Conservation (phyloP, 1,284 basidiomycete genomes). For the Wolfiporia cocos region DNA sequence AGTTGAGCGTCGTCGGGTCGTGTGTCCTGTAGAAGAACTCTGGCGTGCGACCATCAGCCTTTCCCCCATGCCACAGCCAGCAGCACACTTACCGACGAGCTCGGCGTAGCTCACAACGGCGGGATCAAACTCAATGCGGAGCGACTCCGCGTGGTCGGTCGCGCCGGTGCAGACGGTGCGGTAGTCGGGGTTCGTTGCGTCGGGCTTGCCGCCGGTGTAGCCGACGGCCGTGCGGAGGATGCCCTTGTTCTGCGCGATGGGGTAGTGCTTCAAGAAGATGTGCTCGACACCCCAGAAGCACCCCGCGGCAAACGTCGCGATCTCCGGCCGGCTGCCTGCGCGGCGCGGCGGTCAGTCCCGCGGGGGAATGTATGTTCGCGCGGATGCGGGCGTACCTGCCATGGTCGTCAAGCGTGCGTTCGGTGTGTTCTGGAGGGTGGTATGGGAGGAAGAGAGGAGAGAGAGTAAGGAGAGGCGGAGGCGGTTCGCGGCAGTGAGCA, state of each 20-base stretch:
- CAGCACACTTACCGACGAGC: constrained; percentile 58
- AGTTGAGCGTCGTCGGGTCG: constrained; percentile 83
- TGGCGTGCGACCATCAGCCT: constrained; percentile 20
- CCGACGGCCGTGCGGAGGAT: constrained; percentile 72
- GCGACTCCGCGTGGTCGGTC: constrained; percentile 89
- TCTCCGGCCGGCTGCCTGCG: constrained; percentile 33
- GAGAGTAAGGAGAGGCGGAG: constrained; percentile 11
- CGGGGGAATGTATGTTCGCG: neutral
- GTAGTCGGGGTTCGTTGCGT: constrained; percentile 61
- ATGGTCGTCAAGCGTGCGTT: constrained; percentile 1
- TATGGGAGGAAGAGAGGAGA: neutral
- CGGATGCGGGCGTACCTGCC: constrained; percentile 2
- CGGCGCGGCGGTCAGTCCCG: neutral
- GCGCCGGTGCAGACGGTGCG: constrained; percentile 73
- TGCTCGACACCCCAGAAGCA: constrained; percentile 82
- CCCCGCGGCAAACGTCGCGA: constrained; percentile 74
- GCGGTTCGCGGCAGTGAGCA: constrained; percentile 9
- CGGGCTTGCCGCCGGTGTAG: constrained; percentile 71
- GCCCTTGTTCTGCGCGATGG: constrained; percentile 58
- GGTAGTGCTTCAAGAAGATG: constrained; percentile 80
- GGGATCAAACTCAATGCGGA: constrained; percentile 84
- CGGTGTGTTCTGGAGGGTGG: neutral
- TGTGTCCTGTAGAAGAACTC: constrained; percentile 96
- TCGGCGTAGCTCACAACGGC: constrained; percentile 73
- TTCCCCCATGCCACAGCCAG: neutral